Conservation (phyloP, 2,329 filamentous ascomycete genomes). For the Colletotrichum lindemuthianum region DNA sequence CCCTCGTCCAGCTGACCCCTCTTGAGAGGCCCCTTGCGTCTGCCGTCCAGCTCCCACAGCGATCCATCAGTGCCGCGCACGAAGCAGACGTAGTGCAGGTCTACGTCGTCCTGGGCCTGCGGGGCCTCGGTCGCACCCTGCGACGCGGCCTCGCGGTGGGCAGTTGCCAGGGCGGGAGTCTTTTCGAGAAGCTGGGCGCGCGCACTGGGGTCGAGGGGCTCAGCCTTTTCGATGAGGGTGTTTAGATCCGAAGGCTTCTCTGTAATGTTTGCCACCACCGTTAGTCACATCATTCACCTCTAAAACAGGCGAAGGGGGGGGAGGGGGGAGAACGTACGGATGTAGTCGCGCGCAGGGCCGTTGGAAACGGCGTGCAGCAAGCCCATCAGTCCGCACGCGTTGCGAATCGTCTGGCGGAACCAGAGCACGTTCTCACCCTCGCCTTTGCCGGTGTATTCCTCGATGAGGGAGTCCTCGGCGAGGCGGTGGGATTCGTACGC, state of each 20-base stretch:
- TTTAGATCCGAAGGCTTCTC: slow-evolving; percentile 67
- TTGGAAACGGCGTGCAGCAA: slow-evolving; percentile 86
- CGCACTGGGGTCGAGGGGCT: slow-evolving; percentile 71
- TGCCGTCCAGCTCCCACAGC: slow-evolving; percentile 70
- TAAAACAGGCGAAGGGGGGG: background rate
- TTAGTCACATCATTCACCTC: background rate
- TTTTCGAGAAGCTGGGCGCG: slow-evolving; percentile 82
- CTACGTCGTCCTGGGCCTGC: slow-evolving; percentile 80
- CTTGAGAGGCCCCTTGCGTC: slow-evolving; percentile 65
- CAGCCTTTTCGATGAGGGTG: slow-evolving; percentile 74
- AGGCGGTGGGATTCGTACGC: slow-evolving; percentile 81
- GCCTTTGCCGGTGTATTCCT: slow-evolving; percentile 75
- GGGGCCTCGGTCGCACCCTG: slow-evolving; percentile 84
- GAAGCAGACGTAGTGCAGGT: slow-evolving; percentile 96
- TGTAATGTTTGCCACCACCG: slow-evolving; percentile 37
- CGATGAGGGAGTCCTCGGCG: slow-evolving; percentile 73
- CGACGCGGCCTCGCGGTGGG: slow-evolving; percentile 81
- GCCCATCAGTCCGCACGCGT: slow-evolving; percentile 92
- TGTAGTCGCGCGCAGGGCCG: slow-evolving; percentile 72
- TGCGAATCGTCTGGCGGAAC: slow-evolving; percentile 95
- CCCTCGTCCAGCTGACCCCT: slow-evolving; percentile 64
- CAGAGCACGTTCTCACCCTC: slow-evolving; percentile 81
- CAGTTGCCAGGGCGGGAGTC: slow-evolving; percentile 77
- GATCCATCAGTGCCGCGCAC: slow-evolving; percentile 76
- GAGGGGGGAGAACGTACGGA: slow-evolving; percentile 55